Evolutionary conservation across 2,329 filamentous ascomycete species (phyloP).

Genomic region (Monilinia fructicola): DNA sequence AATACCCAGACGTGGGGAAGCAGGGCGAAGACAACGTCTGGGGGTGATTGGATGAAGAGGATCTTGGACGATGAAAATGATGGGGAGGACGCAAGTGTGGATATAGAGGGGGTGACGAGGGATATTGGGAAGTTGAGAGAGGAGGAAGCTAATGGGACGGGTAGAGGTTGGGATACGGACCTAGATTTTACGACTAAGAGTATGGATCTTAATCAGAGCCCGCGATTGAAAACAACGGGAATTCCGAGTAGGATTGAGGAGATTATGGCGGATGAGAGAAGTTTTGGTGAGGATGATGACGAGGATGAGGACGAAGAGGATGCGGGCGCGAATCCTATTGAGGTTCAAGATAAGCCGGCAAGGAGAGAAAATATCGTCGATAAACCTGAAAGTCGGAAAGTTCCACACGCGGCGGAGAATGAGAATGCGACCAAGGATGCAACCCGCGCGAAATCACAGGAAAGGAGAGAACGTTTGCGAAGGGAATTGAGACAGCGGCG

Average conservation of each 20-base stretch:
- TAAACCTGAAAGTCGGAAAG: neutral
- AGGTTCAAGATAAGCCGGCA: constrained; percentile 1
- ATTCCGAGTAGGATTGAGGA: constrained; percentile 33
- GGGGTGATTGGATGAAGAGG: constrained; percentile 18
- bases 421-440: constrained; percentile 1
- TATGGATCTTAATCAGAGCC: constrained; percentile 32
- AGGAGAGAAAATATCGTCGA: neutral
- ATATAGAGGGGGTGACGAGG: constrained; percentile 21
- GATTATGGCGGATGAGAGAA: constrained; percentile 32
- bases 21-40: constrained; percentile 6
- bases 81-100: constrained; percentile 16
- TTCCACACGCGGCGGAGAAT: neutral
- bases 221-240: constrained; percentile 6
- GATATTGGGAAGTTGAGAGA: constrained; percentile 23
- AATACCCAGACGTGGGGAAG: constrained; percentile 1
- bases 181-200: constrained; percentile 37
- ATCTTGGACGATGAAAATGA: constrained; percentile 12
- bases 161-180: constrained; percentile 33
- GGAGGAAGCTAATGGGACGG: constrained; percentile 13
- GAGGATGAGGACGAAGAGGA: constrained; percentile 18
- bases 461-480: constrained; percentile 19
- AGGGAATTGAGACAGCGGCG: constrained; percentile 16
- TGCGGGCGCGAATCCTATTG: neutral
- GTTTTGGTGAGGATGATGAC: constrained; percentile 20
- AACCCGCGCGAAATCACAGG: constrained; percentile 3